These are phyloP conservation scores for Petunia secreta DNA, from an alignment of 257 asterid genomes.

Conservation along the genomic window DNA sequence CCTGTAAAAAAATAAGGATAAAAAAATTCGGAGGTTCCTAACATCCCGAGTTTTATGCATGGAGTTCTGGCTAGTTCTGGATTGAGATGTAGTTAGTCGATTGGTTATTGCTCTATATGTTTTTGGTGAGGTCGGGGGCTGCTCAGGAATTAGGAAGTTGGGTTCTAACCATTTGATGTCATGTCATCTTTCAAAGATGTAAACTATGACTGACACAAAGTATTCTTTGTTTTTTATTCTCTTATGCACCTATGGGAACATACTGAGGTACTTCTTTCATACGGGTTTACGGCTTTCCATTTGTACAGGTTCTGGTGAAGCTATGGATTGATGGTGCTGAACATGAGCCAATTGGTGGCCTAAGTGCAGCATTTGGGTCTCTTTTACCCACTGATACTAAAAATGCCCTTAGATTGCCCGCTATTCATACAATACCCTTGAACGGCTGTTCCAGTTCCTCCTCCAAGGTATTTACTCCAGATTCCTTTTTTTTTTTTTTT, in stretches of 20 bases:
- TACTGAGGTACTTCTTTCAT: constrained; percentile 11
- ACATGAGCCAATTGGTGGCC: constrained; percentile 22
- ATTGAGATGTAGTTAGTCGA: background rate
- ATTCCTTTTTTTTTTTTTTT: background rate
- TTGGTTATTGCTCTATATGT: background rate
- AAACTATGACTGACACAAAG: background rate
- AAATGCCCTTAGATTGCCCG: constrained; percentile 53
- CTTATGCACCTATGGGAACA: background rate
- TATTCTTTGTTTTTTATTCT: background rate
- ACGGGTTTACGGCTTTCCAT: background rate
- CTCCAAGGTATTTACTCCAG: constrained; percentile 50
- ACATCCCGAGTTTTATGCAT: background rate
- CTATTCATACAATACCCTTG: constrained; percentile 58
- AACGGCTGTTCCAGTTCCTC: constrained; percentile 68
- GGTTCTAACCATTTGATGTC: background rate
- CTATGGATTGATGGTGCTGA: constrained; percentile 27
- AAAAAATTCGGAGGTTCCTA: no score
- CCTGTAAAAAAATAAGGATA: no score
- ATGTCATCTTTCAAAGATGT: constrained; percentile 10
- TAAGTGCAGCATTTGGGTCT: constrained; percentile 27
- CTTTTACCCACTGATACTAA: constrained; percentile 55
- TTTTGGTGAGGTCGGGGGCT: background rate
- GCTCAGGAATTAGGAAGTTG: background rate
- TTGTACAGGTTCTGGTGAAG: constrained; percentile 24
- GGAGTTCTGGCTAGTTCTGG: background rate